Conservation (phyloP, 768 basidiomycete species). For the Mrakia frigida region DNA sequence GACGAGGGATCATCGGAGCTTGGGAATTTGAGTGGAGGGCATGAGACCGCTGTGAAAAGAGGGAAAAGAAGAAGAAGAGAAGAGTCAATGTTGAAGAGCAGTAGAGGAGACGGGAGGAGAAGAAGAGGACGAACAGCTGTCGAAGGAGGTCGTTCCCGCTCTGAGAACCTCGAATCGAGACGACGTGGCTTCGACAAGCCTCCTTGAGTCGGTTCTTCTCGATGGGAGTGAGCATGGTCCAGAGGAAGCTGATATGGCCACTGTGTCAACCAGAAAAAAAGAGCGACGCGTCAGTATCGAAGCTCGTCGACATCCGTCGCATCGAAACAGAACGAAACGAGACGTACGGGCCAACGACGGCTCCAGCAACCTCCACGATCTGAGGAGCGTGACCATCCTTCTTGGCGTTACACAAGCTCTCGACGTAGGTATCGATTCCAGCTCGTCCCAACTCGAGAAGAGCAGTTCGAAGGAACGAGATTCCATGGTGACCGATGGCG, state of each 20-base stretch:
- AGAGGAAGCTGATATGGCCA: constrained; percentile 31
- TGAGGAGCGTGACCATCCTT: constrained; percentile 39
- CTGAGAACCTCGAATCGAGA: constrained; percentile 41
- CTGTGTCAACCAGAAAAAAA: background rate
- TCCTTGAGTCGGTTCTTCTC: constrained; percentile 39
- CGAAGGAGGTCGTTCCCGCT: constrained; percentile 42
- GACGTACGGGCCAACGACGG: constrained; percentile 38
- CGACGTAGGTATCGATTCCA: constrained; percentile 38
- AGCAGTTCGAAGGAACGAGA: constrained; percentile 41
- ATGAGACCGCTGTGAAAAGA: constrained; percentile 21
- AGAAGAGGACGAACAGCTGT: constrained; percentile 35
- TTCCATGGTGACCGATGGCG: constrained; percentile 41
- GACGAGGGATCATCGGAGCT: constrained; percentile 19
- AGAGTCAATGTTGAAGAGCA: background rate
- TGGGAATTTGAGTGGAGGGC: constrained; percentile 27
- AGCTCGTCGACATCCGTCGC: no score
- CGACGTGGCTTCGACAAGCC: constrained; percentile 38
- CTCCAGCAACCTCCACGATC: constrained; percentile 41
- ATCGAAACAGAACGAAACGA: background rate
- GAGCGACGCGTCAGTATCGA: background rate
- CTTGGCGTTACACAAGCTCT: constrained; percentile 37
- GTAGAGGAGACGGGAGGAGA: background rate
- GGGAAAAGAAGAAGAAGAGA: no score
- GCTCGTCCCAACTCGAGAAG: constrained; percentile 35
- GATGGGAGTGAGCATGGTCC: constrained; percentile 33